Evolutionary conservation across 2,329 filamentous ascomycete genomes (phyloP), one percentile per base, ranked within the genome.

Genomic region (Pseudogymnoascus sp.): DNA sequence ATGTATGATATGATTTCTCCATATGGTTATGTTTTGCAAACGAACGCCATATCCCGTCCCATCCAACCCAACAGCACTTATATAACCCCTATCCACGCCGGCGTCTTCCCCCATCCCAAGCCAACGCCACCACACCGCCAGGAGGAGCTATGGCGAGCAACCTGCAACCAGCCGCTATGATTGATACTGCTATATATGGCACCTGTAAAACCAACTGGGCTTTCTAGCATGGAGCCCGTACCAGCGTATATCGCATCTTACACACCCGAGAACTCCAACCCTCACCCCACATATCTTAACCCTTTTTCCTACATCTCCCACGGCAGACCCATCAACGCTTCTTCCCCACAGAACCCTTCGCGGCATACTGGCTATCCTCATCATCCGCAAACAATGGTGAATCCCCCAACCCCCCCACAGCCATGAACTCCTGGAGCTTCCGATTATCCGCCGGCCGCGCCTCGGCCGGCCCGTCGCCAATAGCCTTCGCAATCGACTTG

Each of bases 401-500:
- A 71, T 98, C 93, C 4, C 92, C 93, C 70, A 89, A 90, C 14
- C 91, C 91, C 40, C 93, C 93, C 79, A 96, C 83, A 66, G 88
- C 84, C 74, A 91, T 88, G 69, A 97, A 98, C 70, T 95, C 91
- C 4, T 83, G 79, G 0, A 90, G 82, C 33, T 85, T 82, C 63
- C 91, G 82, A 65, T 87, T 79, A 33, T 85, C 83, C 26, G 85
- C 84, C 0, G 93, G 93, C 0, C 82, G 82, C 0, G 80, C 75
- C 76, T 96, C 90, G 26, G 67, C 70, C 4, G 66, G 68, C 22
- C 68, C 69, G 6, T 69, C 71, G 3, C 63, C 61, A 6, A 68
- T 53, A 59, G 67, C 68, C 65, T 76, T 73, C 60, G 71, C 71
- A 65, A 75, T 68, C 60, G 70, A 69, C n/a, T 79, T 79, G 63